Evolutionary conservation across 1,139 yeast genomes (phyloP).

Genomic region (Sugiyamaella sp.): DNA sequence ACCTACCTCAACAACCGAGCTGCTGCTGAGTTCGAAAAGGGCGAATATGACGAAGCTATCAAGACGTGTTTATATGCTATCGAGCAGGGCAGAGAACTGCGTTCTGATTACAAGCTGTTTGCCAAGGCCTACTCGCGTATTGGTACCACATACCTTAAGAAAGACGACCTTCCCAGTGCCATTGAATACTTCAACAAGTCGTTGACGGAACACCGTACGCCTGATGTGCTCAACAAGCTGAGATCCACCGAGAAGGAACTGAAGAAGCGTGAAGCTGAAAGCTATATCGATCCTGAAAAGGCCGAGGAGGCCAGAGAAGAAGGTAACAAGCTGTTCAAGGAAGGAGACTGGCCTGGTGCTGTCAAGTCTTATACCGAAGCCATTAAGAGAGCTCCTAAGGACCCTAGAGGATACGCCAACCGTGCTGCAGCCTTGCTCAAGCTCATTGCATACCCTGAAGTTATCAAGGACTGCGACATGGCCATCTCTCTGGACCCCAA

Average conservation of each 20-base stretch:
- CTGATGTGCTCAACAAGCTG: constrained; percentile 86
- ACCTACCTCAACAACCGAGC: constrained; percentile 95
- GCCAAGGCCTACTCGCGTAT: constrained; percentile 94
- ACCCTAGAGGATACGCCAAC: constrained; percentile 96
- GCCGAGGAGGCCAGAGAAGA: constrained; percentile 94
- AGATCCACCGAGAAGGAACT: constrained; percentile 86
- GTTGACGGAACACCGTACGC: constrained; percentile 95
- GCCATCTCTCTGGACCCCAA: constrained; percentile 88
- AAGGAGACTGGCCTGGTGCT: constrained; percentile 96
- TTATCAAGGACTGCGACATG: constrained; percentile 84
- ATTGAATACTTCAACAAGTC: constrained; percentile 84
- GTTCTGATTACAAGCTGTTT: constrained; percentile 89
- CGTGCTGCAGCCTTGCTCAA: constrained; percentile 97
- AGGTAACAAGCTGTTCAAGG: constrained; percentile 87
- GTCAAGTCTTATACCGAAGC: constrained; percentile 94
- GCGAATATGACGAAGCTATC: constrained; percentile 84
- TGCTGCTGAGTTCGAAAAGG: constrained; percentile 97
- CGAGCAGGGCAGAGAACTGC: constrained; percentile 83
- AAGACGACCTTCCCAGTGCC: constrained; percentile 72
- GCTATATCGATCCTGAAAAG: constrained; percentile 84
- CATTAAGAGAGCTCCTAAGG: constrained; percentile 94
- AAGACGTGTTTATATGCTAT: constrained; percentile 79
- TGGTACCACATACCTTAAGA: constrained; percentile 79
- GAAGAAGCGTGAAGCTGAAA: constrained; percentile 73
- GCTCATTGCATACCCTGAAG: constrained; percentile 96